Conservation (phyloP, 495 filamentous ascomycete genomes). For the Chaetomium cochliodes region DNA sequence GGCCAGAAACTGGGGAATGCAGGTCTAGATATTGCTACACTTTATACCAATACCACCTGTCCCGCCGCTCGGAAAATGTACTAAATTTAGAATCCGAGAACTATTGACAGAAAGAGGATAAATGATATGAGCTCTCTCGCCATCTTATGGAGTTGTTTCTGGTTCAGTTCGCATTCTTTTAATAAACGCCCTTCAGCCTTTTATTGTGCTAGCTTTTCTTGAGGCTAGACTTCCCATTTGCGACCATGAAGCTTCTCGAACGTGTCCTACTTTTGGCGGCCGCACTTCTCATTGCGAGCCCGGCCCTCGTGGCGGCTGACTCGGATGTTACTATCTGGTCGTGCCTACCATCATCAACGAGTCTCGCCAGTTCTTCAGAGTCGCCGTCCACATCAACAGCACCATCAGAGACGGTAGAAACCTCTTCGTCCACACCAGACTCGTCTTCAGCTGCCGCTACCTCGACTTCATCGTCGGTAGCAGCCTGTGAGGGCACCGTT, state of each 20-base stretch:
- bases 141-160: too few relatives aligned
- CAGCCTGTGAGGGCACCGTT: not conserved
- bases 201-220: not conserved
- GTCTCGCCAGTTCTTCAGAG: not conserved
- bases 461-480: not conserved
- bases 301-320: not conserved
- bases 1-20: not conserved
- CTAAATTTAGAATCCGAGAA: constrained; percentile 4
- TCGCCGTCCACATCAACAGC: not conserved
- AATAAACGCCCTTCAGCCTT: not conserved
- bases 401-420: not conserved
- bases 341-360: not conserved
- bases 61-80: not conserved
- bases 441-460: not conserved
- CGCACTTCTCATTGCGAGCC: not conserved
- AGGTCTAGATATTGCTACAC: not conserved
- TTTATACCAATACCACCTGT: not conserved
- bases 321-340: not conserved
- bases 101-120: not conserved
- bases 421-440: not conserved
- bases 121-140: not conserved
- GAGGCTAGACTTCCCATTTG: not conserved
- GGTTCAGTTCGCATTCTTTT: too few relatives aligned
- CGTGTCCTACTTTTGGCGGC: not conserved
- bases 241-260: not conserved